Evolutionary conservation across 129 eudicot genomes (phyloP).

Genomic region (Flaveria ramosissima): DNA sequence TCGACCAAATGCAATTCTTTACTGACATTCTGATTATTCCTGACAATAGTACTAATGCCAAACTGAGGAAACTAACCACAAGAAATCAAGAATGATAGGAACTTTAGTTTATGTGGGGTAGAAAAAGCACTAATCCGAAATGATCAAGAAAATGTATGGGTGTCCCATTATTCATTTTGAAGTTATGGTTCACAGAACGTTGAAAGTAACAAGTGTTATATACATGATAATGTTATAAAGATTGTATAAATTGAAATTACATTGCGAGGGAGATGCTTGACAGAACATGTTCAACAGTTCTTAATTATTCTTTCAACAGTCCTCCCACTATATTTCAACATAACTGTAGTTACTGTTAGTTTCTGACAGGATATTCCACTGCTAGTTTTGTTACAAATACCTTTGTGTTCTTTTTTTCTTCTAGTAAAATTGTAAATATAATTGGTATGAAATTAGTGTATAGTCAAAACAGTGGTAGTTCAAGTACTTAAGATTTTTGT

Average conservation of each 20-base stretch:
- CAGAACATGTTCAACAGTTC: slow-evolving; percentile 48
- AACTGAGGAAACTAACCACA: slow-evolving; percentile 3
- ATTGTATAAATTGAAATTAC: background rate
- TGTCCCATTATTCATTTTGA: slow-evolving; percentile 30
- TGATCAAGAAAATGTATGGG: slow-evolving; percentile 19
- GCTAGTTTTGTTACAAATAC: background rate
- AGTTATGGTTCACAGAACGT: slow-evolving; percentile 40
- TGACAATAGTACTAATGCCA: background rate
- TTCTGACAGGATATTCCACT: background rate
- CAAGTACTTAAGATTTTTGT: background rate
- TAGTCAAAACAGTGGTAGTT: background rate
- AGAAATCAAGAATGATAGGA: slow-evolving; percentile 22
- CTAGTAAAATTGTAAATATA: background rate
- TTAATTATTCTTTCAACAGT: slow-evolving; percentile 26
- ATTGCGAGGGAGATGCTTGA: slow-evolving; percentile 19
- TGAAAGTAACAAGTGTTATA: slow-evolving; percentile 28
- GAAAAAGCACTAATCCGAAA: slow-evolving; percentile 45
- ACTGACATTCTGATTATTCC: slow-evolving; percentile 4
- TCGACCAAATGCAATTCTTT: background rate
- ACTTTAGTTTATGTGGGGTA: slow-evolving; percentile 47
- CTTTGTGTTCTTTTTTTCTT: background rate
- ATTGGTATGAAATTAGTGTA: background rate
- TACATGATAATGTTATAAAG: slow-evolving; percentile 13
- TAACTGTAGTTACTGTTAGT: slow-evolving; percentile 26
- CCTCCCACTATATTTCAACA: slow-evolving; percentile 39